Percentiles rank a stretch among this genome's conserved stretches.
Conservation (phyloP, 768 basidiomycete genomes). For the Lactifluus pinguis region DNA sequence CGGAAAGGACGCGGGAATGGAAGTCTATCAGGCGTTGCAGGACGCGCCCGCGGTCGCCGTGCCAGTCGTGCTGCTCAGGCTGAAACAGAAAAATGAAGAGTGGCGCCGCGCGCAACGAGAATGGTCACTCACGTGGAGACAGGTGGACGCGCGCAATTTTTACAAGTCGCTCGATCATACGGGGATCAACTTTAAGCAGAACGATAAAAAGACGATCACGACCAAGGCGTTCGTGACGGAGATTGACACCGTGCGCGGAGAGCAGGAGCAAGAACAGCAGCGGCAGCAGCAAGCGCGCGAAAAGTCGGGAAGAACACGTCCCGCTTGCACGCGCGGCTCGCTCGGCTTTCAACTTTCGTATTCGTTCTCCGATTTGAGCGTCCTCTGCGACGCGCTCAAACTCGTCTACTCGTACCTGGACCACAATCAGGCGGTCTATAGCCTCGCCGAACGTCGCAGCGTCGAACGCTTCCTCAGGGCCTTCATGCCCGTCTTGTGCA, state of each 20-base stretch:
- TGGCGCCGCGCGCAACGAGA: conserved; percentile 92
- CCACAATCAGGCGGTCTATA: conserved; percentile 69
- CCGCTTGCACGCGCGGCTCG: conserved; percentile 35
- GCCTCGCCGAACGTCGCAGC: conserved; percentile 63
- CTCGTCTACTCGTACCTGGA: conserved; percentile 89
- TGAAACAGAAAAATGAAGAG: conserved; percentile 94
- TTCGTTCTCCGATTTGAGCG: conserved; percentile 63
- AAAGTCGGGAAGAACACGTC: neutral
- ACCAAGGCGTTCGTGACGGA: conserved; percentile 75
- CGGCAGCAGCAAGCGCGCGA: neutral
- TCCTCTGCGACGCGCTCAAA: conserved; percentile 84
- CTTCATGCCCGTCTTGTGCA: conserved; percentile 79
- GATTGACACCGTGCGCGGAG: conserved; percentile 60
- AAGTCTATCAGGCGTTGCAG: conserved; percentile 80
- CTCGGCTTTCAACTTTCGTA: conserved; percentile 72
- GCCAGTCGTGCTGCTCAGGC: conserved; percentile 79
- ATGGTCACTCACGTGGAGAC: conserved; percentile 95
- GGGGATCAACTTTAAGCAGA: conserved; percentile 87
- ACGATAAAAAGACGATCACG: conserved; percentile 90
- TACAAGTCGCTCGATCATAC: conserved; percentile 97
- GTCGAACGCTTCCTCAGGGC: conserved; percentile 80
- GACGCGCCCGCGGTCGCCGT: conserved; percentile 86
- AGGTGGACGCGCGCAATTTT: conserved; percentile 94
- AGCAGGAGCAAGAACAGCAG: conserved; percentile 23
- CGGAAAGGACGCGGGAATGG: conserved; percentile 64